Base-by-base conservation (phyloP, 2,329 filamentous ascomycete species). In the Talaromyces sp. region DNA sequence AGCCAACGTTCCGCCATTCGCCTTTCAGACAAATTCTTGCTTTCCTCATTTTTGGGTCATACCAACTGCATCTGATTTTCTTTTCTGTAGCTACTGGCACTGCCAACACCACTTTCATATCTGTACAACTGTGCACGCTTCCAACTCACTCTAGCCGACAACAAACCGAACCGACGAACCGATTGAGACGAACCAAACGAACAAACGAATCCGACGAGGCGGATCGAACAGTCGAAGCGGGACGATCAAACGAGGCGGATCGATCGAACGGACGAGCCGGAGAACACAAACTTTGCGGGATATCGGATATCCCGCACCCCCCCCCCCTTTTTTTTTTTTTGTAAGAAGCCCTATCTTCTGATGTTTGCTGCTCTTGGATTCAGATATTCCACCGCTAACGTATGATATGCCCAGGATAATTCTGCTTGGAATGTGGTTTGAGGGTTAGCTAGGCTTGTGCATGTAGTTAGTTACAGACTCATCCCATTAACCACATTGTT, bases 311-410 rank as follows among this genome's bases (percentile, higher is more conserved):
- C 56, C 63, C 49, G 47, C 49, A 37, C 35, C 35, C 4, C 35
- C 58, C 11, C 19, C 19, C n/a, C 27, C 22, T 22, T 50, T 61
- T 33, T 22, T 50, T 61, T 56, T 39, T 57, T 49, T 47, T 22
- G 58, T 60, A 56, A 49, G 37, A 22, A 19, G 52, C 16, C 41
- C 50, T 37, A 57, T 27, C 31, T 57, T 45, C 16, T 59, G 24
- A 35, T 24, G 13, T 19, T 35, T 24, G 13, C 11, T 27, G 13
- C 37, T 43, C 19, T n/a, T 19, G 57, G 39, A 57, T 8, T 19
- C 61, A 63, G 61, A 9, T 57, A 57, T 63, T 63, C 39, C 61
- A 63, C 61, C 16, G 50, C 61, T 57, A 63, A 63, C 50, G 61
- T 57, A 13, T 45, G 39, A 56, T n/a, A 27, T 57, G 22, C 31